phyloP scores from a whole-genome alignment of 768 basidiomycete genomes.

The Tylopilus rubrobrunneus region DNA sequence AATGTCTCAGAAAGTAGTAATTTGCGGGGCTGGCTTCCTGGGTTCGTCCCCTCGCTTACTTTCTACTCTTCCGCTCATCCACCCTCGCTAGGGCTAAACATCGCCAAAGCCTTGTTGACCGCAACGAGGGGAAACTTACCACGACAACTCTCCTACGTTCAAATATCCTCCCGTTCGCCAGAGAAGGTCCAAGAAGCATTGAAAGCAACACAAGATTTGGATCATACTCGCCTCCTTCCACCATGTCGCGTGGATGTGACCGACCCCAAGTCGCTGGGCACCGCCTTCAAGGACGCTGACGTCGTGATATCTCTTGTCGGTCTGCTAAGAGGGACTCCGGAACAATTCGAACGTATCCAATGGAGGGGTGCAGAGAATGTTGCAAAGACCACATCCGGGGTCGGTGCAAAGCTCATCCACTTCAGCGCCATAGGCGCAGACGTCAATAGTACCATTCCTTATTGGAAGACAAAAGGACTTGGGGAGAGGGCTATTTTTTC shows the following conservation, averaged over 20 bases:
- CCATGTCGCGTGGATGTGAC: slow-evolving; percentile 54
- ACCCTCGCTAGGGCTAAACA: slow-evolving; percentile 48
- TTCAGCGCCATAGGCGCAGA: slow-evolving; percentile 78
- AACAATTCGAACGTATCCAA: slow-evolving; percentile 59
- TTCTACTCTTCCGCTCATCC: slow-evolving; percentile 4
- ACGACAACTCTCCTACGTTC: slow-evolving; percentile 32
- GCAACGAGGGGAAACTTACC: slow-evolving; percentile 20
- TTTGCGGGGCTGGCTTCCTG: slow-evolving; percentile 60
- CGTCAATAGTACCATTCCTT: slow-evolving; percentile 50
- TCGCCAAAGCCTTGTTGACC: slow-evolving; percentile 49
- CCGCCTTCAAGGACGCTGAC: slow-evolving; percentile 52
- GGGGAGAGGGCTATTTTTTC: slow-evolving; percentile 54
- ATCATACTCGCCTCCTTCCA: slow-evolving; percentile 36
- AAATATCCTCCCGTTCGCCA: slow-evolving; percentile 61
- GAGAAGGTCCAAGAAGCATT: slow-evolving; percentile 36
- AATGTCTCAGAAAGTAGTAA: slow-evolving; percentile 39
- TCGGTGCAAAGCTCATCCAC: slow-evolving; percentile 58
- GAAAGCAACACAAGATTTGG: slow-evolving; percentile 26
- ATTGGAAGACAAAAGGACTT: slow-evolving; percentile 57
- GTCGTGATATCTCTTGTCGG: slow-evolving; percentile 70
- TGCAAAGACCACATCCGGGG: slow-evolving; percentile 46
- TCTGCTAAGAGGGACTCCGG: slow-evolving; percentile 52
- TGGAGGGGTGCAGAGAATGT: slow-evolving; percentile 66
- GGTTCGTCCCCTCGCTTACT: slow-evolving; percentile 36
- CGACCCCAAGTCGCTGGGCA: slow-evolving; percentile 36